These are phyloP conservation scores for Chytriomyces confervae DNA, from an alignment of 192 early-diverging fungal species.

Conservation along the genomic window DNA sequence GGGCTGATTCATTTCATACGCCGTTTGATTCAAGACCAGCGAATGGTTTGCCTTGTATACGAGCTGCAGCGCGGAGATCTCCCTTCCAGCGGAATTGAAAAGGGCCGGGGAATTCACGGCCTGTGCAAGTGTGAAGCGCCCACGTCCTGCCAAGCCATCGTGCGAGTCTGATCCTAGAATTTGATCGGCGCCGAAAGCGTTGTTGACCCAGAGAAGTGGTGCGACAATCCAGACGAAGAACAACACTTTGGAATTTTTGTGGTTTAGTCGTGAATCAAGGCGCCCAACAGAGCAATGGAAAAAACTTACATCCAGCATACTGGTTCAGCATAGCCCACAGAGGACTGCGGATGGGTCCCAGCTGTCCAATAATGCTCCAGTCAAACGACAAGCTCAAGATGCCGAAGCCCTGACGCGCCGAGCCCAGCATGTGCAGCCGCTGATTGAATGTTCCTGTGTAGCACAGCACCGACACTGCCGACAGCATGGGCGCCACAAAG, in stretches of 20 bases:
- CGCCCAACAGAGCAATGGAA: background rate
- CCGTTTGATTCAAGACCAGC: conserved; percentile 22
- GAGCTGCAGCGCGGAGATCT: conserved; percentile 27
- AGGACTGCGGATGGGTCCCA: conserved; percentile 28
- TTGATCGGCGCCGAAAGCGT: conserved; percentile 42
- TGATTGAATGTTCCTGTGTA: conserved; percentile 21
- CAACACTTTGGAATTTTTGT: conserved; percentile 21
- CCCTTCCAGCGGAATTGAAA: conserved; percentile 27
- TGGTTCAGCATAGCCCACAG: conserved; percentile 29
- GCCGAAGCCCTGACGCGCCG: conserved; percentile 30
- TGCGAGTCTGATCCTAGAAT: conserved; percentile 17
- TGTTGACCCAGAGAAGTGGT: conserved; percentile 44
- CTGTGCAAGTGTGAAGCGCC: conserved; percentile 20
- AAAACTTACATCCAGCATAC: conserved; percentile 22
- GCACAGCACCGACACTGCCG: conserved; percentile 41
- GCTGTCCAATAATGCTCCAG: conserved; percentile 30
- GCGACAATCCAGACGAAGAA: conserved; percentile 36
- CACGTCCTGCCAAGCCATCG: conserved; percentile 32
- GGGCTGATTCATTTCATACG: conserved; percentile 26
- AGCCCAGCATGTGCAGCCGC: conserved; percentile 26
- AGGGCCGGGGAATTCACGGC: conserved; percentile 35
- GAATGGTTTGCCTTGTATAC: conserved; percentile 28
- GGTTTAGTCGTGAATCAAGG: background rate
- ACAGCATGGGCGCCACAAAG: conserved; percentile 36
- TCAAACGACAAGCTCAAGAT: conserved; percentile 37